These are phyloP conservation scores for Macrolepiota dolichaula DNA, from an alignment of 768 basidiomycete species.

Conservation along the genomic window DNA sequence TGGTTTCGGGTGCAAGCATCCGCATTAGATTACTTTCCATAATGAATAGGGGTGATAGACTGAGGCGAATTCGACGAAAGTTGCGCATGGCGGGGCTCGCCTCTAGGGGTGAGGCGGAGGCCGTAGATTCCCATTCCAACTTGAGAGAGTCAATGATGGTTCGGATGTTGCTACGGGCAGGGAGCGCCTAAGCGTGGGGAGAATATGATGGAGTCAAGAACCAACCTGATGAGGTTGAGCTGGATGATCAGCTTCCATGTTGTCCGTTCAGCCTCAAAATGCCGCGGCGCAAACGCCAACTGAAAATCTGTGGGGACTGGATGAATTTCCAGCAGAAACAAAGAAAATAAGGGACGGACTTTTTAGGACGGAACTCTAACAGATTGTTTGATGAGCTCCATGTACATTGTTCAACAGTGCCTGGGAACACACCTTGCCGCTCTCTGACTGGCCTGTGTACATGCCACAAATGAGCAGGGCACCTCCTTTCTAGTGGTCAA, in stretches of 20 bases:
- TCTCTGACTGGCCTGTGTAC: slow-evolving; percentile 52
- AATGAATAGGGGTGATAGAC: slow-evolving; percentile 46
- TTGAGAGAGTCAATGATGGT: slow-evolving; percentile 51
- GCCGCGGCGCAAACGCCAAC: slow-evolving; percentile 57
- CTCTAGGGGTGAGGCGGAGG: slow-evolving; percentile 16
- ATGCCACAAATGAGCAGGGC: background rate
- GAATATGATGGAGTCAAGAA: background rate
- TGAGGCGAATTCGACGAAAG: slow-evolving; percentile 31
- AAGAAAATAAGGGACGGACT: slow-evolving; percentile 25
- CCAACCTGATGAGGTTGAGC: slow-evolving; percentile 64
- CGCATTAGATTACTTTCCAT: slow-evolving; percentile 52
- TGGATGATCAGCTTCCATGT: slow-evolving; percentile 67
- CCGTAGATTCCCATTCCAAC: slow-evolving; percentile 35
- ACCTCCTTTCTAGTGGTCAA: background rate
- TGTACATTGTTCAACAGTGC: background rate
- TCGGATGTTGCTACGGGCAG: slow-evolving; percentile 47
- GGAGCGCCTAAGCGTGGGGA: background rate
- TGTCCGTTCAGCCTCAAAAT: slow-evolving; percentile 53
- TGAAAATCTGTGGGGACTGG: slow-evolving; percentile 52
- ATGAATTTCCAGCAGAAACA: background rate
- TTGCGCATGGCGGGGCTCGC: slow-evolving; percentile 18
- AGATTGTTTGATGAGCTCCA: background rate
- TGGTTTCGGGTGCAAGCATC: slow-evolving; percentile 44
- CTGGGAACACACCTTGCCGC: slow-evolving; percentile 41
- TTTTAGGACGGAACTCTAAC: slow-evolving; percentile 47